Percentiles rank a stretch among this genome's conserved stretches.
phyloP scores from a whole-genome alignment of 1,139 yeast species.

The Spathaspora sp. region DNA sequence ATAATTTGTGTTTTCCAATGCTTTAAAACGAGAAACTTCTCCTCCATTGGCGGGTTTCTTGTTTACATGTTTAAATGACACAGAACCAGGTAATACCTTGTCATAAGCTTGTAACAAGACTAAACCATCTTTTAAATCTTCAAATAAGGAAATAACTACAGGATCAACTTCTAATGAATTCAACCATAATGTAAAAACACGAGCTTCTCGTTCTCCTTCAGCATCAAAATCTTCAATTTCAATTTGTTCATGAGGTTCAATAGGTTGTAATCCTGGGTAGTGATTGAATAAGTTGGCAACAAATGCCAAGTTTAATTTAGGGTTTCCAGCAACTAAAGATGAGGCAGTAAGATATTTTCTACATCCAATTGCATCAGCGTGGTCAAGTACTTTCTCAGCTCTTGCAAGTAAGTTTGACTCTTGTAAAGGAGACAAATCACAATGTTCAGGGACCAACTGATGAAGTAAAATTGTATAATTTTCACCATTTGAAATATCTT shows the following conservation, averaged over 20 bases:
- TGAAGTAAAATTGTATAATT: conserved; percentile 85
- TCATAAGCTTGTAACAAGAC: conserved; percentile 90
- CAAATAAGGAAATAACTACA: conserved; percentile 85
- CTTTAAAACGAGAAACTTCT: conserved; percentile 86
- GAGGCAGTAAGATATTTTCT: conserved; percentile 94
- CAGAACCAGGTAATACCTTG: conserved; percentile 92
- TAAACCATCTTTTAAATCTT: conserved; percentile 92
- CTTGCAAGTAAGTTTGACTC: conserved; percentile 69
- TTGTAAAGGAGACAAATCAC: conserved; percentile 81
- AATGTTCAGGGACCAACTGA: conserved; percentile 82
- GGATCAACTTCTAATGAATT: conserved; percentile 96
- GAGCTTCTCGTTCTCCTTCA: conserved; percentile 98
- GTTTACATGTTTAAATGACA: conserved; percentile 77
- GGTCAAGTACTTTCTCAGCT: conserved; percentile 80
- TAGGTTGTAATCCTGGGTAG: conserved; percentile 94
- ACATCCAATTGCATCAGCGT: conserved; percentile 89
- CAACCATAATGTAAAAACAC: conserved; percentile 97
- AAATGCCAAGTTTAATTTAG: conserved; percentile 92
- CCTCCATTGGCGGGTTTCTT: conserved; percentile 71
- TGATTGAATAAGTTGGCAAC: conserved; percentile 97
- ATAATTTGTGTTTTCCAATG: conserved; percentile 92
- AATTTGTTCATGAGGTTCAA: conserved; percentile 86
- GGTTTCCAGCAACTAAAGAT: conserved; percentile 92
- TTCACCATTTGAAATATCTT: conserved; percentile 93
- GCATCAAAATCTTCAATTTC: conserved; percentile 96